Percentiles rank a stretch among this genome's conserved stretches.
phyloP scores from a whole-genome alignment of 441 rosid genomes.

The Gossypium schwendimanii region DNA sequence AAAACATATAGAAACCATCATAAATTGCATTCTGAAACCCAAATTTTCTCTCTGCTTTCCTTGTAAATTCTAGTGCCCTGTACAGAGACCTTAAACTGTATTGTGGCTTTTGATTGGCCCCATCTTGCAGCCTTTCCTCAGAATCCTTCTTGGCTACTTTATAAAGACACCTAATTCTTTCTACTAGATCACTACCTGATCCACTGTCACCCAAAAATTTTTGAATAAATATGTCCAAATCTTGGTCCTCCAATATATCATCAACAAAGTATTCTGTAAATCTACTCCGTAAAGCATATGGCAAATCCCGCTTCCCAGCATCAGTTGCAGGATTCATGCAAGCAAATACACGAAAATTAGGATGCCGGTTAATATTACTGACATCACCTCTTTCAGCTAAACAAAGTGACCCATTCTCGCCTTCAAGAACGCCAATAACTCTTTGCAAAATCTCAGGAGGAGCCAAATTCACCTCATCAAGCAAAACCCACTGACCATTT shows the following conservation, averaged over 20 bases:
- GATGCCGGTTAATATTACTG: constrained; percentile 61
- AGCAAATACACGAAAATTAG: constrained; percentile 79
- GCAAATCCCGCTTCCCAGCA: constrained; percentile 97
- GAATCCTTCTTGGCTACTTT: constrained; percentile 70
- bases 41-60: constrained; percentile 53
- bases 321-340: constrained; percentile 99
- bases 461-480: constrained; percentile 97
- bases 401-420: constrained; percentile 85
- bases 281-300: constrained; percentile 67
- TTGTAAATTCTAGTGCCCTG: constrained; percentile 82
- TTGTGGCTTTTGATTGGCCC: constrained; percentile 98
- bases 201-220: constrained; percentile 59
- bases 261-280: constrained; percentile 91
- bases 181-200: constrained; percentile 45
- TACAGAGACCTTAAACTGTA: constrained; percentile 94
- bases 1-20: constrained; percentile 93
- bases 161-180: constrained; percentile 60
- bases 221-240: constrained; percentile 66
- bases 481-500: constrained; percentile 94
- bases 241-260: constrained; percentile 71
- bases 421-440: constrained; percentile 89
- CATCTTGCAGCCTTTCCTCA: constrained; percentile 94
- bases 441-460: constrained; percentile 95
- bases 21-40: constrained; percentile 64
- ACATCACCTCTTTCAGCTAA: constrained; percentile 96